Evolutionary conservation across 441 rosid genomes (phyloP), one percentile per base, ranked within the genome.

Genomic region (Pelargonium citronellum): DNA sequence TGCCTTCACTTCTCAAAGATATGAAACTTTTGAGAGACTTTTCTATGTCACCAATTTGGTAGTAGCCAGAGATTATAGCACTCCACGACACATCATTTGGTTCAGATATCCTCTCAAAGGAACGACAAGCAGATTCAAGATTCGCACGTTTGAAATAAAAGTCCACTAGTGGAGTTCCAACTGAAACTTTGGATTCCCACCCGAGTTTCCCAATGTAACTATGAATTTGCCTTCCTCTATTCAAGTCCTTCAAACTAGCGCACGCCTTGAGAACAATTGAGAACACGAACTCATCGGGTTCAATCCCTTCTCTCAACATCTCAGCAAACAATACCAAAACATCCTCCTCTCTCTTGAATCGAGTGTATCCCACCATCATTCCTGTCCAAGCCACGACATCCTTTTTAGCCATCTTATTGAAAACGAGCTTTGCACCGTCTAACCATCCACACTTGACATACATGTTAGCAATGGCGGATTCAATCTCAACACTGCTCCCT

Each of bases 31-130:
- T 15, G 58, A 51, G 17, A 5, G 58, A 15, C 7, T 83, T 83
- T 80, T 81, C 83, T 24, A 83, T 67, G 57, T 81, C 80, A 64
- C 86, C 84, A 69, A 71, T 72, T 71, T 76, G 91, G 72, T 83
- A 80, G 73, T 79, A 82, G 47, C 89, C 89, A 12, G 88, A 71
- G 46, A 87, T 77, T 27, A 85, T 70, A 30, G 86, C 75, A 63
- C 91, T 87, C 89, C 89, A 87, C 0, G 87, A 80, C 34, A 83
- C 84, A 68, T 85, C 89, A 64, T 83, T 85, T 1, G 89, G 91
- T 69, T 81, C 83, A 47, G 51, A 6, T 73, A 85, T 87, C 65
- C 75, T 74, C 70, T 74, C 68, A 64, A 87, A 87, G 30, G 84
- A 78, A 64, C 9, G 77, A 70, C 70, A 73, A 70, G 89, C 91